These are phyloP conservation scores for Aspergillus carlsbadensis DNA, from an alignment of 495 filamentous ascomycete genomes.

Conservation along the genomic window DNA sequence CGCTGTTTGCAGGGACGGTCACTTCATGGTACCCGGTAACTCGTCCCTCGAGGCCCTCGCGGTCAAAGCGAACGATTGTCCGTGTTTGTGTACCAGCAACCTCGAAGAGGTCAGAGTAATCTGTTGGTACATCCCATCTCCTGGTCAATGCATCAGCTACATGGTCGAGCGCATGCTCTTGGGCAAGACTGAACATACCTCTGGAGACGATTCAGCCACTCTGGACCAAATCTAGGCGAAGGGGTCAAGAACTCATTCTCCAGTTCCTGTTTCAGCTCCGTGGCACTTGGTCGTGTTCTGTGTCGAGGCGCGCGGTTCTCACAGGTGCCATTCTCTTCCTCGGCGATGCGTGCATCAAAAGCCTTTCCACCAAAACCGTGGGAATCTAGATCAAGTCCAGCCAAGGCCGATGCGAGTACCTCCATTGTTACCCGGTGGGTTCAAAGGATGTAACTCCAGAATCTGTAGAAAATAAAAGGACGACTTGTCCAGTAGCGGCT, in stretches of 20 bases:
- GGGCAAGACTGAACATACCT: conserved; percentile 46
- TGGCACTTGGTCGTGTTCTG: conserved; percentile 45
- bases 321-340: conserved; percentile 35
- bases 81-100: conserved; percentile 89
- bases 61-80: conserved; percentile 85
- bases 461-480: background rate
- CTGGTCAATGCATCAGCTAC: conserved; percentile 36
- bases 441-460: background rate
- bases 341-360: conserved; percentile 34
- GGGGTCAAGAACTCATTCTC: conserved; percentile 79
- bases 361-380: conserved; percentile 24
- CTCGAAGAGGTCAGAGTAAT: conserved; percentile 77
- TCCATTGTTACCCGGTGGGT: conserved; percentile 23
- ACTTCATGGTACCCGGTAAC: conserved; percentile 95
- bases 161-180: background rate
- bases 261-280: conserved; percentile 63
- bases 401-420: conserved; percentile 29
- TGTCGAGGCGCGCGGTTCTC: conserved; percentile 51
- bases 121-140: conserved; percentile 77
- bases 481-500: background rate
- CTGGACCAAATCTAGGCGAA: conserved; percentile 67
- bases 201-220: conserved; percentile 87
- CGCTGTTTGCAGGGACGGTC: conserved; percentile 84
- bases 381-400: conserved; percentile 27
- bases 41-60: conserved; percentile 89